Conservation (phyloP, 352 stramenopile species). For the Phytophthora constricta region DNA sequence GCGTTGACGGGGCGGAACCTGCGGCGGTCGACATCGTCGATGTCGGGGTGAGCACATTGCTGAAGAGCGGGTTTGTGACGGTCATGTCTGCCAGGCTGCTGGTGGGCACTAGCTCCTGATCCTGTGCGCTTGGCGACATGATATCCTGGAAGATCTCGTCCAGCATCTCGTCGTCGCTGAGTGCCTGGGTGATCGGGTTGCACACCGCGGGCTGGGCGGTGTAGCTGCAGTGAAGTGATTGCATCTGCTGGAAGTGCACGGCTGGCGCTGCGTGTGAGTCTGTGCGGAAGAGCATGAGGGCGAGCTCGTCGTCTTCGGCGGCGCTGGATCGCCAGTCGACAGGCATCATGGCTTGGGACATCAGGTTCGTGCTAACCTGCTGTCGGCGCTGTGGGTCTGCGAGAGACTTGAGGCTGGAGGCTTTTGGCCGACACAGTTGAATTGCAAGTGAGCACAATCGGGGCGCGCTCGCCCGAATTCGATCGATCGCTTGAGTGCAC, state of each 20-base stretch:
- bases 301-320: slow-evolving; percentile 25
- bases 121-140: slow-evolving; percentile 29
- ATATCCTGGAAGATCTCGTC: slow-evolving; percentile 57
- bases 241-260: slow-evolving; percentile 12
- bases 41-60: slow-evolving; percentile 17
- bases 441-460: slow-evolving; percentile 34
- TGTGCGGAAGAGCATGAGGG: slow-evolving; percentile 38
- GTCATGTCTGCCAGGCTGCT: slow-evolving; percentile 2
- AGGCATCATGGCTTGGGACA: slow-evolving; percentile 19
- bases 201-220: slow-evolving; percentile 8
- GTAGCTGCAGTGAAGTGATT: slow-evolving; percentile 11
- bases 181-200: slow-evolving; percentile 22
- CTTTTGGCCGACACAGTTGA: slow-evolving; percentile 30
- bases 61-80: slow-evolving; percentile 19
- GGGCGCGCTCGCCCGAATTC: not conserved
- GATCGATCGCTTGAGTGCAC: too few relatives aligned
- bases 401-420: slow-evolving; percentile 14
- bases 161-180: slow-evolving; percentile 52
- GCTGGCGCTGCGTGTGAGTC: slow-evolving; percentile 11
- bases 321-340: slow-evolving; percentile 32
- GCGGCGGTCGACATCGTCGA: slow-evolving; percentile 21
- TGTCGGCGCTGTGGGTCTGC: not conserved
- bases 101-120: slow-evolving; percentile 13
- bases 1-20: slow-evolving; percentile 36
- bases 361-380: too few relatives aligned